Conservation (phyloP, 768 basidiomycete species). For the Mycena rosella region DNA sequence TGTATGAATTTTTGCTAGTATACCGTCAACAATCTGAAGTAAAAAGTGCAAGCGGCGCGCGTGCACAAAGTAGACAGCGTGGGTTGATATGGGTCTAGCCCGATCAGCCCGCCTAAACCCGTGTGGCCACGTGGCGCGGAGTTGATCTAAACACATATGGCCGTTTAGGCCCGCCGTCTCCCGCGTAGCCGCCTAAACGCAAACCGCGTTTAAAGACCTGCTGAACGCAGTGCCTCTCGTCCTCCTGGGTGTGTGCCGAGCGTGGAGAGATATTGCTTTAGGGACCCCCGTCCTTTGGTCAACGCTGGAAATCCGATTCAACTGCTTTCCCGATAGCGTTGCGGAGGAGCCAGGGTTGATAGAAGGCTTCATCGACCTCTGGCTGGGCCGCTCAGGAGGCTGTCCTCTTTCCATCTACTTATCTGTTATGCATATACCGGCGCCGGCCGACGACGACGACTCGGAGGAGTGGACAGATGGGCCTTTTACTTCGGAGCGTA, state of each 20-base stretch:
- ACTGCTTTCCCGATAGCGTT: not conserved
- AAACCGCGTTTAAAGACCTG: too few species aligned
- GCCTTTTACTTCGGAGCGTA: not conserved
- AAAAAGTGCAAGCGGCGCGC: too few species aligned
- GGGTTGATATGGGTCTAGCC: too few species aligned
- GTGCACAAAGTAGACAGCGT: too few species aligned
- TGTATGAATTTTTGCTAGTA: too few species aligned
- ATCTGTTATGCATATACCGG: not conserved
- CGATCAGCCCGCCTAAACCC: too few species aligned
- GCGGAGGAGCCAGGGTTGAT: not conserved
- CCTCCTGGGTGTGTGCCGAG: constrained; percentile 4
- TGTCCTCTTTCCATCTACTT: not conserved
- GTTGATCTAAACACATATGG: too few species aligned
- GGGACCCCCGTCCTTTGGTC: constrained; percentile 11
- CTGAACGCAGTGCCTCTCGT: not conserved
- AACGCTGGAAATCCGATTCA: not conserved
- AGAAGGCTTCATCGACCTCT: not conserved
- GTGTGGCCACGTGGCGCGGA: too few species aligned
- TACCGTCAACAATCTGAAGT: too few species aligned
- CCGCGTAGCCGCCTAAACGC: too few species aligned
- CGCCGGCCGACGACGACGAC: not conserved
- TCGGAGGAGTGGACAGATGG: not conserved
- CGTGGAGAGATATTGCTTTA: constrained; percentile 15
- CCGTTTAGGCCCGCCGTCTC: too few species aligned
- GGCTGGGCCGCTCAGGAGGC: constrained; percentile 1